phyloP scores from a whole-genome alignment of 768 basidiomycete species.

The Fomitopsis pulvina region DNA sequence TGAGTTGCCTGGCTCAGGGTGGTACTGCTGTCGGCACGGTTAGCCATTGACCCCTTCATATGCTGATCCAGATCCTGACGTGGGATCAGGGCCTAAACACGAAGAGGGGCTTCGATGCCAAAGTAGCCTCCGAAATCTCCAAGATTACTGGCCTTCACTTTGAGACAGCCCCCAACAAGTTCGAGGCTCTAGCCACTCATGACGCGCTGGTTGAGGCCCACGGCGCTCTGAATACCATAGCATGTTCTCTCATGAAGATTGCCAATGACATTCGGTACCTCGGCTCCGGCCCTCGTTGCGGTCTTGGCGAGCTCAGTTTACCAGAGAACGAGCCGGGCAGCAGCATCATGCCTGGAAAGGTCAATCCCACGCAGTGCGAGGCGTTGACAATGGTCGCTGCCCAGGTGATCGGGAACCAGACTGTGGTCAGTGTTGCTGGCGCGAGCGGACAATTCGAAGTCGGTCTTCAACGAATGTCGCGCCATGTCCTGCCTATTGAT shows the following conservation, averaged over 20 bases:
- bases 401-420: constrained; percentile 98
- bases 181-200: constrained; percentile 96
- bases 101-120: constrained; percentile 92
- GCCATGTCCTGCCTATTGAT: not conserved
- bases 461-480: constrained; percentile 13
- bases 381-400: constrained; percentile 98
- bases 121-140: constrained; percentile 87
- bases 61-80: not conserved
- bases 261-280: constrained; percentile 99
- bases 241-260: constrained; percentile 99
- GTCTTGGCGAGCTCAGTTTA: constrained; percentile 87
- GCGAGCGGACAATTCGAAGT: constrained; percentile 98
- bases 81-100: constrained; percentile 84
- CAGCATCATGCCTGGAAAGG: constrained; percentile 99
- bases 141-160: constrained; percentile 88
- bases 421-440: constrained; percentile 85
- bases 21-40: constrained; percentile 99
- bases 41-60: constrained; percentile 23
- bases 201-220: constrained; percentile 97
- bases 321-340: constrained; percentile 99
- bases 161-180: constrained; percentile 99
- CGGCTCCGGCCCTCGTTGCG: constrained; percentile 95
- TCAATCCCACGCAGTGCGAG: constrained; percentile 99
- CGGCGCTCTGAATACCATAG: constrained; percentile 92
- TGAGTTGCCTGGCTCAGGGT: constrained; percentile 91